Conservation (phyloP, 768 basidiomycete species). For the Sporobolomyces pararoseus region DNA sequence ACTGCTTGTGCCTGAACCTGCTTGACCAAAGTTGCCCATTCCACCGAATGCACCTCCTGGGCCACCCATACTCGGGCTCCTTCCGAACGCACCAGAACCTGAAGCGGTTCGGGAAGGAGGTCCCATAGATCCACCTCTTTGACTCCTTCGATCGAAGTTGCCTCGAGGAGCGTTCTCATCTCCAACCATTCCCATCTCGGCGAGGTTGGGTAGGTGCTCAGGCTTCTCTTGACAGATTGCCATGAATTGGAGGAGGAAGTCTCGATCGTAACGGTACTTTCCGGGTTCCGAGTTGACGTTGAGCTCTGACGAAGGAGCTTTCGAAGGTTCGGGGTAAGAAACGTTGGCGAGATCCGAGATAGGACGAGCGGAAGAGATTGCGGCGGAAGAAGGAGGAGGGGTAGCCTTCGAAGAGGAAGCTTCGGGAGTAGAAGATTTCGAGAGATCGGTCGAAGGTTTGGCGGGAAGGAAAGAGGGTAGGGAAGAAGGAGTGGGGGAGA, state of each 20-base stretch:
- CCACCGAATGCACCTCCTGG: constrained; percentile 38
- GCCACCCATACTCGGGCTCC: constrained; percentile 37
- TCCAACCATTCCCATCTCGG: constrained; percentile 81
- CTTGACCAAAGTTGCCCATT: constrained; percentile 45
- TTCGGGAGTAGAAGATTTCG: constrained; percentile 8
- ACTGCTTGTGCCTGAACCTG: constrained; percentile 22
- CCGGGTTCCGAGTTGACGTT: constrained; percentile 78
- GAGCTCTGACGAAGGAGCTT: constrained; percentile 76
- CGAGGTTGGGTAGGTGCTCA: constrained; percentile 78
- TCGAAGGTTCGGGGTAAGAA: constrained; percentile 75
- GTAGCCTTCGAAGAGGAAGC: background rate
- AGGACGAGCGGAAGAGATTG: constrained; percentile 69
- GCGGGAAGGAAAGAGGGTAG: constrained; percentile 39
- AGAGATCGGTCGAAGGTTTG: constrained; percentile 27
- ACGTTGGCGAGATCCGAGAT: constrained; percentile 77
- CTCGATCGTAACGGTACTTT: constrained; percentile 95
- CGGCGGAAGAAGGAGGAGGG: constrained; percentile 45
- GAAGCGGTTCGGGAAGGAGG: constrained; percentile 30
- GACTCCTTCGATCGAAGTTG: constrained; percentile 11
- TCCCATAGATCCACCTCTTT: constrained; percentile 36
- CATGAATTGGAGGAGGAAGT: constrained; percentile 98
- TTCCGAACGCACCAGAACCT: constrained; percentile 30
- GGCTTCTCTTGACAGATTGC: constrained; percentile 90
- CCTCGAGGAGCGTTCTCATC: constrained; percentile 40
- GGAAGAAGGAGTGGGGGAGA: constrained; percentile 1